Conservation (phyloP, 768 basidiomycete species). For the Tricholoma hemisulphureum region DNA sequence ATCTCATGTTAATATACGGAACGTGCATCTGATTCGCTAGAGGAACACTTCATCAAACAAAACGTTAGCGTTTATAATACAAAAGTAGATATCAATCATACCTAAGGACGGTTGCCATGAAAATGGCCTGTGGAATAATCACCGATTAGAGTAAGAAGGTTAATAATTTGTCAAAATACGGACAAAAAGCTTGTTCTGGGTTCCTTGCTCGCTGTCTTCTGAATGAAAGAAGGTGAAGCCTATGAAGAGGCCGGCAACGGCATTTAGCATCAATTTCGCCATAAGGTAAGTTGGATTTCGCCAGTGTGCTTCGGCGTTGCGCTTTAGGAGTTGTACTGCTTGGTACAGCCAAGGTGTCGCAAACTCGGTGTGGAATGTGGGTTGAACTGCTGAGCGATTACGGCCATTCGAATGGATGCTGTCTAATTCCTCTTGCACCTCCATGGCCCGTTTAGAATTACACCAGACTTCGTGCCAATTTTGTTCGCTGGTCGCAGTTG, state of each 20-base stretch:
- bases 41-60: slow-evolving; percentile 35
- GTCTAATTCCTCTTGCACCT: slow-evolving; percentile 39
- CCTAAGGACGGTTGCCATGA: slow-evolving; percentile 52
- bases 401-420: slow-evolving; percentile 52
- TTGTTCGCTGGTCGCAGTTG: slow-evolving; percentile 46
- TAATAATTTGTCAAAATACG: slow-evolving; percentile 23
- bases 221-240: slow-evolving; percentile 63
- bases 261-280: slow-evolving; percentile 57
- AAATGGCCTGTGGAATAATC: slow-evolving; percentile 41
- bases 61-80: neutral
- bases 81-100: slow-evolving; percentile 3
- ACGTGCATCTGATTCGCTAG: slow-evolving; percentile 66
- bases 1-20: slow-evolving; percentile 56
- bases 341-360: slow-evolving; percentile 57
- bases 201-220: slow-evolving; percentile 52
- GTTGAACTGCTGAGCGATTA: slow-evolving; percentile 36
- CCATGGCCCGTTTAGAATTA: slow-evolving; percentile 44
- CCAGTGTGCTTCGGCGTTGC: slow-evolving; percentile 50
- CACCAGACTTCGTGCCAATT: slow-evolving; percentile 64
- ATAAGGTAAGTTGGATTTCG: slow-evolving; percentile 58
- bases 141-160: slow-evolving; percentile 11
- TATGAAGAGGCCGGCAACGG: slow-evolving; percentile 54
- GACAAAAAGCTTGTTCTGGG: slow-evolving; percentile 66
- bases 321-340: slow-evolving; percentile 36
- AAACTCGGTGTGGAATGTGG: slow-evolving; percentile 41